A percentile compares a stretch with the other conserved stretches of the same genome.
phyloP scores from a whole-genome alignment of 2,329 filamentous ascomycete species.

The Colletotrichum sojae region DNA sequence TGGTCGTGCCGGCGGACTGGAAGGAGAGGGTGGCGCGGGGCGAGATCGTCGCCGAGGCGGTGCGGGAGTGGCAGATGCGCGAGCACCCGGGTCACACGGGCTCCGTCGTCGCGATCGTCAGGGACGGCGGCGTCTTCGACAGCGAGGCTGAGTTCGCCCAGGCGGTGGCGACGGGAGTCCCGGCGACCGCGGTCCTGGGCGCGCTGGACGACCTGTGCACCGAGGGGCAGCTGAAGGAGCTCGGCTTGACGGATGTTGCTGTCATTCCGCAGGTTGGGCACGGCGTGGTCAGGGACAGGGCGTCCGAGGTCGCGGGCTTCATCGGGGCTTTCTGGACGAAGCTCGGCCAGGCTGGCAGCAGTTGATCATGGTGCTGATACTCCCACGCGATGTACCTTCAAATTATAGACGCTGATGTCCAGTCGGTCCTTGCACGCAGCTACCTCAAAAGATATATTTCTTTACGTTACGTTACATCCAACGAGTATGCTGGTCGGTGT shows the following conservation, averaged over 20 bases:
- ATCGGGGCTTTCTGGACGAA: conserved; percentile 43
- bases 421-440: too few relatives aligned
- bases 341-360: neutral
- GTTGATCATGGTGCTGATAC: neutral
- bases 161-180: conserved; percentile 35
- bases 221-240: conserved; percentile 31
- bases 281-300: conserved; percentile 46
- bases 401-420: too few relatives aligned
- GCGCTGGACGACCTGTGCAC: conserved; percentile 45
- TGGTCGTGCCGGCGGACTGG: conserved; percentile 61
- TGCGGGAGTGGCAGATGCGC: conserved; percentile 63
- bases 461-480: too few relatives aligned
- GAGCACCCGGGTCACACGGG: conserved; percentile 61
- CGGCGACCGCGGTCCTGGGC: conserved; percentile 44
- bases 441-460: too few relatives aligned
- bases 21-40: conserved; percentile 55
- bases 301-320: conserved; percentile 38
- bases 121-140: conserved; percentile 61
- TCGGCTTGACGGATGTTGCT: conserved; percentile 43
- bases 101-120: conserved; percentile 61
- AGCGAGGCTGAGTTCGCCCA: conserved; percentile 43
- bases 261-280: conserved; percentile 45
- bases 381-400: too few relatives aligned
- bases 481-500: too few relatives aligned
- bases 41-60: conserved; percentile 61